These are phyloP conservation scores for Annulohypoxylon truncatum DNA, from an alignment of 2,329 filamentous ascomycete genomes.

Conservation along the genomic window DNA sequence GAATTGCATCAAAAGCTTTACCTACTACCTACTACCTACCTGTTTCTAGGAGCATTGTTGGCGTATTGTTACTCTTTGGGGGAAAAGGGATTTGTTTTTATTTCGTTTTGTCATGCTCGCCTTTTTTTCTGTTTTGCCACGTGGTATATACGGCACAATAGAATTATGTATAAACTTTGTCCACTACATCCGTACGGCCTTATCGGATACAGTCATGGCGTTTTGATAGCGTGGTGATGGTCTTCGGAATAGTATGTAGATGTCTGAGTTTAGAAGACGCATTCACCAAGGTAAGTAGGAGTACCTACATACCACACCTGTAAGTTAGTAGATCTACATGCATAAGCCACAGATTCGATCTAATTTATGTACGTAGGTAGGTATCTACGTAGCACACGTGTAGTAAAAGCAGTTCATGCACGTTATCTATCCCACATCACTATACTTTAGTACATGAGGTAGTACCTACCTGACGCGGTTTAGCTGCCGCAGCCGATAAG, in stretches of 20 bases:
- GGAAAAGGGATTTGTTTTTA: neutral
- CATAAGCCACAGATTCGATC: neutral
- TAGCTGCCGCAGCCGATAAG: constrained; percentile 26
- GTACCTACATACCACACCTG: neutral
- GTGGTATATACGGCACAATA: constrained; percentile 16
- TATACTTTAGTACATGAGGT: neutral
- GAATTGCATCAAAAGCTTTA: constrained; percentile 13
- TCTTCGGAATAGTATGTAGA: neutral
- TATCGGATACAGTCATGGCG: neutral
- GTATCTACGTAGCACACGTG: too few relatives aligned
- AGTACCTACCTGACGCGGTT: constrained; percentile 6
- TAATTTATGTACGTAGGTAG: neutral
- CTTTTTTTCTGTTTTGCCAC: neutral
- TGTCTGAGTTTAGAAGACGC: neutral
- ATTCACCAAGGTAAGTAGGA: neutral
- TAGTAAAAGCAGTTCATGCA: too few relatives aligned
- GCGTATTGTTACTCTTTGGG: constrained; percentile 18
- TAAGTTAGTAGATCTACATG: neutral
- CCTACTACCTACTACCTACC: neutral
- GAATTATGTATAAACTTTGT: constrained; percentile 24
- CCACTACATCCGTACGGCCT: neutral
- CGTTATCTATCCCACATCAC: neutral
- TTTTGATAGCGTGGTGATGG: neutral
- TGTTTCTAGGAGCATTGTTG: constrained; percentile 22
- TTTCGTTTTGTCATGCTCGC: neutral